These are phyloP conservation scores for Dipodascus geniculatus DNA, from an alignment of 805 yeast species.

Conservation along the genomic window DNA sequence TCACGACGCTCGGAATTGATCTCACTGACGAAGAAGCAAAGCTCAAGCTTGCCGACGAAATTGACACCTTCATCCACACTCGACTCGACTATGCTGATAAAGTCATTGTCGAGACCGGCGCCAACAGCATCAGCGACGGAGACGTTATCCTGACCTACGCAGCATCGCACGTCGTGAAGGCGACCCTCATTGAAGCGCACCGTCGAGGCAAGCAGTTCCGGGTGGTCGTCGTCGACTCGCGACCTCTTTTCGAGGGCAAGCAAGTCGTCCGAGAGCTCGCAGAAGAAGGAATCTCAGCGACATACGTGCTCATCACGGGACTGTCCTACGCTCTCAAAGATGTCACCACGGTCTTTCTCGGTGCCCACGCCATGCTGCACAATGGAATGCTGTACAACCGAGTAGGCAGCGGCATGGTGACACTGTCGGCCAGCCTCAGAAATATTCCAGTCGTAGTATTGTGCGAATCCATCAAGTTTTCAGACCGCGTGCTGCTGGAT, in stretches of 20 bases:
- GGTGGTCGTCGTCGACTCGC: constrained; percentile 80
- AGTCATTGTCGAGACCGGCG: constrained; percentile 71
- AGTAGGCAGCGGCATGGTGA: constrained; percentile 88
- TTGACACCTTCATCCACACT: constrained; percentile 74
- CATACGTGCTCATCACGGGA: constrained; percentile 71
- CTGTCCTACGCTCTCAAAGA: constrained; percentile 71
- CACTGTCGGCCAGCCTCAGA: constrained; percentile 79
- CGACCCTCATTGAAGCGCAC: constrained; percentile 58
- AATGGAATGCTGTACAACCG: constrained; percentile 89
- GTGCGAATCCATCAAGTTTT: constrained; percentile 88
- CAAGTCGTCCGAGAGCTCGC: constrained; percentile 56
- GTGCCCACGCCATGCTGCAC: constrained; percentile 95
- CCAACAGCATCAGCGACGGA: constrained; percentile 61
- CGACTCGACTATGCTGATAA: constrained; percentile 73
- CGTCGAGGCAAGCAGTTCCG: constrained; percentile 53
- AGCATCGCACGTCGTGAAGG: constrained; percentile 70
- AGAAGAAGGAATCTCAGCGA: constrained; percentile 51
- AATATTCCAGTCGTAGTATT: constrained; percentile 92
- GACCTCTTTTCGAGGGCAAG: constrained; percentile 91
- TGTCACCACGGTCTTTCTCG: constrained; percentile 83
- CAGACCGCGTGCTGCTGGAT: constrained; percentile 91
- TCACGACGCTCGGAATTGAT: constrained; percentile 70
- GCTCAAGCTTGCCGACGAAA: constrained; percentile 44
- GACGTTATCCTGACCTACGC: constrained; percentile 81
- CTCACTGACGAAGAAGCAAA: constrained; percentile 58